phyloP scores from a whole-genome alignment of 371 early-diverging fungal species.

The Cokeromyces recurvatus region DNA sequence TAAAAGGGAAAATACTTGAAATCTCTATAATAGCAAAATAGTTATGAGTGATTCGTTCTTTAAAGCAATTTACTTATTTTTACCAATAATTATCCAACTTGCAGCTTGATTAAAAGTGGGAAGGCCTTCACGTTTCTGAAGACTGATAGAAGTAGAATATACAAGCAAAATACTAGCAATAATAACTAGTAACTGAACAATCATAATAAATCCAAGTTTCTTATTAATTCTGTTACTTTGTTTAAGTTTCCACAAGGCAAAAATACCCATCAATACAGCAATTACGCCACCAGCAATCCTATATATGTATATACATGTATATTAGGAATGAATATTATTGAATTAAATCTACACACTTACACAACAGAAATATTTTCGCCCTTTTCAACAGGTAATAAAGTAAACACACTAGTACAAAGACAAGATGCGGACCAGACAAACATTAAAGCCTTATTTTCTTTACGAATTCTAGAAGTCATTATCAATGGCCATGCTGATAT shows the following conservation, averaged over 20 bases:
- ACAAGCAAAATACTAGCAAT: conserved; percentile 41
- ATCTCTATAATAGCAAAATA: conserved; percentile 28
- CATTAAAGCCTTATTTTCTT: conserved; percentile 27
- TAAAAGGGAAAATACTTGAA: conserved; percentile 60
- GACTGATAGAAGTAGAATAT: conserved; percentile 48
- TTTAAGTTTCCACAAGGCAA: conserved; percentile 1
- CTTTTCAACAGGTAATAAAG: conserved; percentile 83
- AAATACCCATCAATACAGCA: conserved; percentile 5
- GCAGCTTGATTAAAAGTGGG: conserved; percentile 63
- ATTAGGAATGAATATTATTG: no score
- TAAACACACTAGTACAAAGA: conserved; percentile 73
- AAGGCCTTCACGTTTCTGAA: conserved; percentile 57
- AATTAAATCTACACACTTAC: conserved; percentile 49
- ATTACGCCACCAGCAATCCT: conserved; percentile 22
- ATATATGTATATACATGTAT: no score
- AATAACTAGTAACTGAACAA: conserved; percentile 23
- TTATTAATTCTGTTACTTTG: conserved; percentile 4
- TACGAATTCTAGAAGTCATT: conserved; percentile 48
- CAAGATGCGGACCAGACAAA: conserved; percentile 63
- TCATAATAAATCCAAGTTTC: conserved; percentile 1
- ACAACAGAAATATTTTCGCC: conserved; percentile 71
- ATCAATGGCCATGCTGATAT: conserved; percentile 62
- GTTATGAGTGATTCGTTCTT: no score
- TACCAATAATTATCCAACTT: conserved; percentile 71
- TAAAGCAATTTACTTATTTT: background rate